Evolutionary conservation across 352 stramenopile genomes (phyloP), one percentile per base, ranked within the genome.

Genomic region (Elongisporangium undulatum): DNA sequence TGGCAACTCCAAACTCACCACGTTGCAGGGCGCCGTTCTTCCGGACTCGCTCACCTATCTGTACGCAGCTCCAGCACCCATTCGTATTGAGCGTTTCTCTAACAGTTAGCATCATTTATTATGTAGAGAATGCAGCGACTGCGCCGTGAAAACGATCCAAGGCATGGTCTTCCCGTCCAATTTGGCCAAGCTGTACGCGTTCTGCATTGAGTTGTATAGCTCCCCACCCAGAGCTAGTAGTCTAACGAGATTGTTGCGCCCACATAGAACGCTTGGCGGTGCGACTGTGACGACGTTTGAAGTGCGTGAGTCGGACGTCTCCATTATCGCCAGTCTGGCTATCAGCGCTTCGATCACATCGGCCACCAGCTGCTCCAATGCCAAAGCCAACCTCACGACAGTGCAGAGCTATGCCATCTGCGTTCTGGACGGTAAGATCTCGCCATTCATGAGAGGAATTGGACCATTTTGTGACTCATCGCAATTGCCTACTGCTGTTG

Each of bases 1-100:
- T 49, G 71, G 72, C 9, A 88, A 88, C 55, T 41, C 63, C 45
- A 59, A 78, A 23, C 68, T 82, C 21, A 66, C 67, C 8, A 72
- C 68, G 20, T 57, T 88, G 49, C 49, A 79, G 48, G 75, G 73
- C 17, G 63, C 71, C 45, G 68, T 79, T 15, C 63, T 88, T 19
- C 75, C 78, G 0, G 64, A 77, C 51, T 71, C 62, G 9, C 59
- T 88, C n/a, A 52, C 67, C 52, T 67, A 69, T 9, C 50, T 77
- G 64, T 77, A 54, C 53, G 58, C 61, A 29, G 0, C 29, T n/a
- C 9, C 29, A 56, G 24, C 9, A 38, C 29, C 20, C 34, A 19
- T 54, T 41, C 29, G 13, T 34, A 41, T 41, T 41, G 29, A 15
- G 13, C 2, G 1, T 29, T 55, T 55, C 13, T 54, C 23, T 6